phyloP scores from a whole-genome alignment of 495 filamentous ascomycete species.

The Daldinia loculata region DNA sequence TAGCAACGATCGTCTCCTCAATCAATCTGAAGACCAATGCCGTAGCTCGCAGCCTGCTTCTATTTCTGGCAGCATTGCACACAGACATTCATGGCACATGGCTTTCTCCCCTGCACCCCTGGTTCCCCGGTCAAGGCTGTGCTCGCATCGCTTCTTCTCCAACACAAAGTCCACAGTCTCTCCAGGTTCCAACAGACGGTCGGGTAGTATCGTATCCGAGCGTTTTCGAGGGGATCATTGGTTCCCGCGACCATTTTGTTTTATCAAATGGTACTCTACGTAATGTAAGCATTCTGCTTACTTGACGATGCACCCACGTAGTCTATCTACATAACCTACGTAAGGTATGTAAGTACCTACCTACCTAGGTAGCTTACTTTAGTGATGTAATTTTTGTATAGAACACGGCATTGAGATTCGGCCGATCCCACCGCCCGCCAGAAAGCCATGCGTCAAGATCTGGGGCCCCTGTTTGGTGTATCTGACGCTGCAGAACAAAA shows the following conservation, averaged over 20 bases:
- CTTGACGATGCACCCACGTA: neutral
- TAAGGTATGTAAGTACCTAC: no score
- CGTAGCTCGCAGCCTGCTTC: conserved; percentile 34
- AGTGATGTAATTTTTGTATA: conserved; percentile 9
- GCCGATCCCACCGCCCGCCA: conserved; percentile 27
- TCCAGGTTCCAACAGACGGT: conserved; percentile 33
- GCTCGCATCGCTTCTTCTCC: conserved; percentile 16
- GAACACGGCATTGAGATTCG: conserved; percentile 31
- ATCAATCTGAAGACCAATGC: conserved; percentile 41
- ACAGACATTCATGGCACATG: conserved; percentile 40
- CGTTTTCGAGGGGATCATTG: conserved; percentile 15
- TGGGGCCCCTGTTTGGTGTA: conserved; percentile 24
- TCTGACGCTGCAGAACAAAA: conserved; percentile 34
- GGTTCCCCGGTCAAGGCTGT: conserved; percentile 33
- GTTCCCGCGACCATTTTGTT: neutral
- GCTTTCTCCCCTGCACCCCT: conserved; percentile 31
- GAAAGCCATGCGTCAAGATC: conserved; percentile 30
- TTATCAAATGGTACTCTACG: neutral
- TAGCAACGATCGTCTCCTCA: conserved; percentile 30
- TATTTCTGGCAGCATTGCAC: conserved; percentile 39
- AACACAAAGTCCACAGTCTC: conserved; percentile 11
- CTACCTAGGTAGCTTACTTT: neutral
- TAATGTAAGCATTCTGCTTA: neutral
- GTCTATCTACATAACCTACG: no score
- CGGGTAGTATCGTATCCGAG: conserved; percentile 14